Evolutionary conservation across 371 early-diverging fungal species (phyloP).

Genomic region (Mucor piriformis): DNA sequence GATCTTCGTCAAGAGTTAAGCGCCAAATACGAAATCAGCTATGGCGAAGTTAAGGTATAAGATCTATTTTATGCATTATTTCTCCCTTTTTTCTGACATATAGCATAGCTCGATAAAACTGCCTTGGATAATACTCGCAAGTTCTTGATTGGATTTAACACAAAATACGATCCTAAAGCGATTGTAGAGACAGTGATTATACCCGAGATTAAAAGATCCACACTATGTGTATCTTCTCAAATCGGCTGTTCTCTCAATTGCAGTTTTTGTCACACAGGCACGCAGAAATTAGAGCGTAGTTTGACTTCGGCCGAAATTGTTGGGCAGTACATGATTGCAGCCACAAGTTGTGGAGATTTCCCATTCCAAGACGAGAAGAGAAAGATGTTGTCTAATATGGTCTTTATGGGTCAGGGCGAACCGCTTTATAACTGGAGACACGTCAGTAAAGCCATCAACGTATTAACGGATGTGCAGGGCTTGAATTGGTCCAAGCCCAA

Average conservation of each 20-base stretch:
- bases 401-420: slow-evolving; percentile 95
- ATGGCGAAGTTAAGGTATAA: slow-evolving; percentile 68
- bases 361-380: slow-evolving; percentile 43
- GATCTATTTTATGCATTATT: too few relatives aligned
- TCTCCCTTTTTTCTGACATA: background rate
- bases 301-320: slow-evolving; percentile 79
- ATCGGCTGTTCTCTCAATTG: slow-evolving; percentile 89
- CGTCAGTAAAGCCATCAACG: slow-evolving; percentile 72
- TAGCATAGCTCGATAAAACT: slow-evolving; percentile 34
- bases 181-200: slow-evolving; percentile 73
- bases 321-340: slow-evolving; percentile 84
- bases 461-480: slow-evolving; percentile 73
- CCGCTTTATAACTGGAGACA: slow-evolving; percentile 85
- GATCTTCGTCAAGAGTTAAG: slow-evolving; percentile 52
- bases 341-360: slow-evolving; percentile 62
- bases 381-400: slow-evolving; percentile 76
- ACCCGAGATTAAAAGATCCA: slow-evolving; percentile 70
- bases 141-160: slow-evolving; percentile 55
- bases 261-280: slow-evolving; percentile 93
- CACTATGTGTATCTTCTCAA: slow-evolving; percentile 89
- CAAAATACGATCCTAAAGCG: slow-evolving; percentile 53
- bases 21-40: slow-evolving; percentile 55
- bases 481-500: slow-evolving; percentile 72
- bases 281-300: slow-evolving; percentile 81
- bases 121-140: slow-evolving; percentile 67